A percentile compares a stretch with the other conserved stretches of the same genome.
These are phyloP conservation scores for Lactarius indigo DNA, from an alignment of 768 basidiomycete species.

Conservation along the genomic window DNA sequence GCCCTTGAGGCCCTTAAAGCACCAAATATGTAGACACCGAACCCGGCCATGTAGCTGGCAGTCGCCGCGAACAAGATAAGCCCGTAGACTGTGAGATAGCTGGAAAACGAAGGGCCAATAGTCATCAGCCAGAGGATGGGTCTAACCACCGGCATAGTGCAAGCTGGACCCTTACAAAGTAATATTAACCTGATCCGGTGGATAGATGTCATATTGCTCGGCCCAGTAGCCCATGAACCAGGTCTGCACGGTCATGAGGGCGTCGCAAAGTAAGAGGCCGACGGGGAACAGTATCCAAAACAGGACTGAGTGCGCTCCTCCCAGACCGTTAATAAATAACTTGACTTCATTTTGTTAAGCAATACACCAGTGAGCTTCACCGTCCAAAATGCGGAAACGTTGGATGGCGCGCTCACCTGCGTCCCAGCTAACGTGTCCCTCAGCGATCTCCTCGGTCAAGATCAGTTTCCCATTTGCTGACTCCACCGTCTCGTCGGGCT, in stretches of 20 bases:
- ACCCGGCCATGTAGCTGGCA: slow-evolving; percentile 35
- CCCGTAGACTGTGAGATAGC: slow-evolving; percentile 47
- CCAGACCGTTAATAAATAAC: slow-evolving; percentile 30
- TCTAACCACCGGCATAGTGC: neutral
- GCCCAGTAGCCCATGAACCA: slow-evolving; percentile 49
- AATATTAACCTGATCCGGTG: slow-evolving; percentile 35
- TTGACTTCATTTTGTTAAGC: slow-evolving; percentile 29
- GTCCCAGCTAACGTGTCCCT: slow-evolving; percentile 54
- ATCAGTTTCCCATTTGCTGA: slow-evolving; percentile 54
- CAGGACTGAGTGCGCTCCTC: slow-evolving; percentile 30
- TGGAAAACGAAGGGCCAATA: slow-evolving; percentile 24
- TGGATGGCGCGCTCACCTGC: slow-evolving; percentile 34
- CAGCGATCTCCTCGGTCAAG: slow-evolving; percentile 57
- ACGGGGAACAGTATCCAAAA: slow-evolving; percentile 33
- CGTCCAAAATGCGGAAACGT: too few relatives aligned
- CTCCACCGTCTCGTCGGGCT: slow-evolving; percentile 23
- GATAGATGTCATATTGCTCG: slow-evolving; percentile 37
- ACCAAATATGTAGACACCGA: slow-evolving; percentile 44
- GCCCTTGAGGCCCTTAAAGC: slow-evolving; percentile 49
- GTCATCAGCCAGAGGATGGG: neutral
- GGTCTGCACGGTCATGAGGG: slow-evolving; percentile 31
- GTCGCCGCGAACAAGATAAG: slow-evolving; percentile 35
- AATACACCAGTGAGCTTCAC: slow-evolving; percentile 19
- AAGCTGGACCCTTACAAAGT: slow-evolving; percentile 30
- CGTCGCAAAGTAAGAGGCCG: slow-evolving; percentile 28